phyloP scores from a whole-genome alignment of 169 alveolate species.

The Perkinsus chesapeaki region DNA sequence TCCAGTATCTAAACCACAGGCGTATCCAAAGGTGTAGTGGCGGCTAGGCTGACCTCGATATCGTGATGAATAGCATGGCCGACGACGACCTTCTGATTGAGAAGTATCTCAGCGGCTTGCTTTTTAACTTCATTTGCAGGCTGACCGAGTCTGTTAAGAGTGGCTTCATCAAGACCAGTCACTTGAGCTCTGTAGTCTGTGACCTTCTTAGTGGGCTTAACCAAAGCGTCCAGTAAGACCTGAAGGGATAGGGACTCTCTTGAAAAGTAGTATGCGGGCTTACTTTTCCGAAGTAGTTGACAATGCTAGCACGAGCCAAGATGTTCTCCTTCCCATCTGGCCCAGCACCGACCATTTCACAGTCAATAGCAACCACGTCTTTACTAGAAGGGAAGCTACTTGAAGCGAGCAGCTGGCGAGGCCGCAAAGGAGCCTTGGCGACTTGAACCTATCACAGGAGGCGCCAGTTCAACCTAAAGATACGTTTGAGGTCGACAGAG shows the following conservation, averaged over 20 bases:
- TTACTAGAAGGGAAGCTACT: not conserved
- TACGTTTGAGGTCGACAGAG: no score
- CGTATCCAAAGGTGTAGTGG: not conserved
- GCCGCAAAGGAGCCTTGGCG: not conserved
- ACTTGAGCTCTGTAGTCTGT: constrained; percentile 32
- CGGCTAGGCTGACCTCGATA: not conserved
- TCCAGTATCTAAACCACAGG: not conserved
- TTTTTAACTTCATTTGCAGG: constrained; percentile 22
- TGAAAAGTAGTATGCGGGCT: not conserved
- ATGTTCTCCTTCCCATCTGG: not conserved
- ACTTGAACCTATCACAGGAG: not conserved
- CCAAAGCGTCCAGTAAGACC: constrained; percentile 31
- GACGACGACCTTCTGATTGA: constrained; percentile 16
- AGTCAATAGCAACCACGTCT: constrained; percentile 20
- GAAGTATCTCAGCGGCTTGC: constrained; percentile 5
- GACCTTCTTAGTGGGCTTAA: constrained; percentile 30
- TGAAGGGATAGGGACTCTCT: not conserved
- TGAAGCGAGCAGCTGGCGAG: not conserved
- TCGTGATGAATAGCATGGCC: constrained; percentile 26
- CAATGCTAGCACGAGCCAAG: constrained; percentile 39
- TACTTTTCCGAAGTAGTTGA: constrained; percentile 31
- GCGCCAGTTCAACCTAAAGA: not conserved
- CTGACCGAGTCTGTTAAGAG: constrained; percentile 29
- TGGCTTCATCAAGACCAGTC: constrained; percentile 37
- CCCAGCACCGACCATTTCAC: constrained; percentile 31